phyloP scores from a whole-genome alignment of 163 green algal species.

The Volvox carteri region DNA sequence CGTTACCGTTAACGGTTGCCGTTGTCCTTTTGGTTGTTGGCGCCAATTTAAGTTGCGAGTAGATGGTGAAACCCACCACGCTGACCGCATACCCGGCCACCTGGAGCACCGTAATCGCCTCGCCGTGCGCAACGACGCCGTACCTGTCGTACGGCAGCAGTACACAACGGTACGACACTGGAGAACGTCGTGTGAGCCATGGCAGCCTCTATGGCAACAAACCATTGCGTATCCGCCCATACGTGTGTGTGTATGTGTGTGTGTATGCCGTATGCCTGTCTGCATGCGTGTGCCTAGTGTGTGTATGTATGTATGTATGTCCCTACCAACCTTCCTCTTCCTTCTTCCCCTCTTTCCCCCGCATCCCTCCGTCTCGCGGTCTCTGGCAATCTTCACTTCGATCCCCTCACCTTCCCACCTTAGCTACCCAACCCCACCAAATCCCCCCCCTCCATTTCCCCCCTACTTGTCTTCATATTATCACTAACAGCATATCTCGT shows the following conservation, averaged over 20 bases:
- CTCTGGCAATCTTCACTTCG: too few species aligned
- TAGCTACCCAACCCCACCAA: too few species aligned
- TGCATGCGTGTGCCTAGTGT: background rate
- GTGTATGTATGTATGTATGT: background rate
- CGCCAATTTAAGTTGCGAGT: slow-evolving; percentile 60
- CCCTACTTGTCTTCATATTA: too few species aligned
- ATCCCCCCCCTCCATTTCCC: too few species aligned
- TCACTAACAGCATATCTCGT: background rate
- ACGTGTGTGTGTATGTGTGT: background rate
- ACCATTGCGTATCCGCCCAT: background rate
- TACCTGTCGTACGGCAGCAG: slow-evolving; percentile 46
- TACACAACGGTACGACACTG: background rate
- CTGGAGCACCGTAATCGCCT: slow-evolving; percentile 57
- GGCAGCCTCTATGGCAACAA: too few species aligned
- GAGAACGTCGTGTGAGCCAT: too few species aligned
- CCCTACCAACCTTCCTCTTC: background rate
- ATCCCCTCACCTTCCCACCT: too few species aligned
- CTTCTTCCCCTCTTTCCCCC: too few species aligned
- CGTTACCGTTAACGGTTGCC: too few species aligned
- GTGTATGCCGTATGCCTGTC: background rate
- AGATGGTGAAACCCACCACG: slow-evolving; percentile 61
- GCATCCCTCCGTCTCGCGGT: too few species aligned
- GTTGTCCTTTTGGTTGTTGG: too few species aligned
- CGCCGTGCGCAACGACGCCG: slow-evolving; percentile 58
- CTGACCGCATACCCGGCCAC: slow-evolving; percentile 62